Base-by-base conservation (phyloP, 2,329 filamentous ascomycete genomes). In the Colletotrichum aenigma region DNA sequence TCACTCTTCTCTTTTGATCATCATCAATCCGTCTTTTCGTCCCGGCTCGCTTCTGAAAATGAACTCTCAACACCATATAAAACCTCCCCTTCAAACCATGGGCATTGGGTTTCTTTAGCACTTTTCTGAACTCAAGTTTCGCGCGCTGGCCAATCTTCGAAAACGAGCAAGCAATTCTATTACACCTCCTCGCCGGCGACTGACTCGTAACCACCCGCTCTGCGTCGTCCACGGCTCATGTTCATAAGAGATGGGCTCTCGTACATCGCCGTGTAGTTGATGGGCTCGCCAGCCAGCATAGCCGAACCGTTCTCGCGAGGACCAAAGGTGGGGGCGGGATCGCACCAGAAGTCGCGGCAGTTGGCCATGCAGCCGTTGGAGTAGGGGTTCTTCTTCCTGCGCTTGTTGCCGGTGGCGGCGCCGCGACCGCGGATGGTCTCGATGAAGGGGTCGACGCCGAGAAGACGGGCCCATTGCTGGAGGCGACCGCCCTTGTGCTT, bases 281-380 rank as follows among this genome's bases (percentile, higher is more conserved):
- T 91, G 52, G 90, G 87, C 80, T 94, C 90, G 3, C 97, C 96
- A 16, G 93, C 95, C 9, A 99, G 86, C 83, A 96, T 86, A 0
- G 94, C 96, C 58, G 89, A 89, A 15, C 96, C 96, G 66, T 91
- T 93, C 80, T 95, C 92, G 74, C 94, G 90, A 79, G 89, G 91
- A 13, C 94, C 92, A 82, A 98, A 96, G 21, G 98, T 84, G 0
- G 96, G 94, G 3, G 94, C 93, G 3, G 95, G 92, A 82, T 98
- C 97, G 81, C 94, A 96, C 95, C 96, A 98, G 83, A 99, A 99
- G 84, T 99, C 97, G 78, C 92, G 94, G 85, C 97, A 99, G 82
- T 99, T 99, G 75, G 93, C 91, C n/a, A 97, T 80, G 52, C 95
- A 89, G 9, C 97, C 97, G 36, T 93, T 90, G 74, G 93, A 96